Evolutionary conservation across 2,329 filamentous ascomycete species (phyloP).

Genomic region (Aspergillus oerlinghausenensis): DNA sequence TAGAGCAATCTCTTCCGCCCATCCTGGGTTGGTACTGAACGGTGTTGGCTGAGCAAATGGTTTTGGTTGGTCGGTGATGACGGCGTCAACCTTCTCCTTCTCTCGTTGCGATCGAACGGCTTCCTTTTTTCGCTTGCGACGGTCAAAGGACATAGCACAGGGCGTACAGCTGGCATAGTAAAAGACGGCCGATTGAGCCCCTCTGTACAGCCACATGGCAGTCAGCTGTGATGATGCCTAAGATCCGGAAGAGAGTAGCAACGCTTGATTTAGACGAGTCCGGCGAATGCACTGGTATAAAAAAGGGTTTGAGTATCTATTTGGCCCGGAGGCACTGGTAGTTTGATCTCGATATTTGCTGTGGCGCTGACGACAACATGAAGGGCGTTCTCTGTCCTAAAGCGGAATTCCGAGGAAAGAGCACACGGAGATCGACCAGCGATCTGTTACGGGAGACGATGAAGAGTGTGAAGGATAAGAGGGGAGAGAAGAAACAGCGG

Average conservation of each 20-base stretch:
- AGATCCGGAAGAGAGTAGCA: constrained; percentile 4
- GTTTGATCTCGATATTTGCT: constrained; percentile 20
- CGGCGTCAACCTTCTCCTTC: constrained; percentile 58
- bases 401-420: constrained; percentile 6
- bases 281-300: not conserved
- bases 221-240: constrained; percentile 12
- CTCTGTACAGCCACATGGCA: constrained; percentile 46
- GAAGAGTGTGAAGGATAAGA: constrained; percentile 3
- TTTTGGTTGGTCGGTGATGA: constrained; percentile 61
- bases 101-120: constrained; percentile 64
- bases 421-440: constrained; percentile 25
- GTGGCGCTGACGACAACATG: constrained; percentile 29
- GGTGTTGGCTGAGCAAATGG: constrained; percentile 72
- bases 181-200: constrained; percentile 47
- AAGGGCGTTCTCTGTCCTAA: constrained; percentile 24
- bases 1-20: constrained; percentile 79
- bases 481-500: constrained; percentile 1
- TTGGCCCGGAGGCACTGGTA: constrained; percentile 20
- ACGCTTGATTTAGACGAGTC: constrained; percentile 1
- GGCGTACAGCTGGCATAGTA: constrained; percentile 48
- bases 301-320: constrained; percentile 17
- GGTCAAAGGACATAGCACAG: constrained; percentile 66
- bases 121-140: constrained; percentile 65
- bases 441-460: constrained; percentile 14
- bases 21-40: constrained; percentile 83